Base-by-base conservation (phyloP, 495 filamentous ascomycete genomes). In the Tuber aestivum region DNA sequence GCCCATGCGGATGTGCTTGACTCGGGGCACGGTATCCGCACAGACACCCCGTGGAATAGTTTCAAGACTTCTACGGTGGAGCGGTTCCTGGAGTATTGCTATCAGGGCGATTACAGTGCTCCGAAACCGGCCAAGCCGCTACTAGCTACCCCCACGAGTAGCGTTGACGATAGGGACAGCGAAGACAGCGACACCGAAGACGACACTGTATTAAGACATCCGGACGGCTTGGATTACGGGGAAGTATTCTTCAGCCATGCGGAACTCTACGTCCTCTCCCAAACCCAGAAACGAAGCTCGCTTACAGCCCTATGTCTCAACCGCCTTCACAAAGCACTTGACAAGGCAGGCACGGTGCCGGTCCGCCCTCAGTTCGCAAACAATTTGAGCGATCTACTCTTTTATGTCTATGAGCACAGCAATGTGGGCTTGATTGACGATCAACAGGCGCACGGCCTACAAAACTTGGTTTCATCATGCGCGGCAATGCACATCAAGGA, bases 11-110 rank as follows among this genome's bases (percentile, higher is more conserved):
- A 16, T 65, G 32, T 65, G 16, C 56, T 65, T 35, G 56, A 65
- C 27, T 32, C 27, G 56, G 56, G 27, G 8, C 4, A 3, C 14
- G 12, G 56, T 18, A 0, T 32, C 12, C 32, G 14, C 16, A 0
- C 56, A 27, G 56, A 65, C 27, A 12, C 14, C 27, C 56, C 56
- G 14, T 65, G 56, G 56, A 12, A 35, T 3, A 35, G 27, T 35
- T 65, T 65, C 56, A 65, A 18, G 27, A 20, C 56, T 6, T 35
- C 56, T 18, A 92, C 94, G 56, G 90, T 94, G 72, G 90, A 92
- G 50, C 93, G 90, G 84, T 93, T 95, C 80, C 89, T 97, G 78
- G 92, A 97, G 85, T 97, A 91, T 85, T 89, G 95, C 69, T 97
- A 97, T 84, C 96, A 92, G 4, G 89, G 89, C 83, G 92, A 97